Conservation (phyloP, 176 grass and related monocot genomes). For the Eleusine coracana region DNA sequence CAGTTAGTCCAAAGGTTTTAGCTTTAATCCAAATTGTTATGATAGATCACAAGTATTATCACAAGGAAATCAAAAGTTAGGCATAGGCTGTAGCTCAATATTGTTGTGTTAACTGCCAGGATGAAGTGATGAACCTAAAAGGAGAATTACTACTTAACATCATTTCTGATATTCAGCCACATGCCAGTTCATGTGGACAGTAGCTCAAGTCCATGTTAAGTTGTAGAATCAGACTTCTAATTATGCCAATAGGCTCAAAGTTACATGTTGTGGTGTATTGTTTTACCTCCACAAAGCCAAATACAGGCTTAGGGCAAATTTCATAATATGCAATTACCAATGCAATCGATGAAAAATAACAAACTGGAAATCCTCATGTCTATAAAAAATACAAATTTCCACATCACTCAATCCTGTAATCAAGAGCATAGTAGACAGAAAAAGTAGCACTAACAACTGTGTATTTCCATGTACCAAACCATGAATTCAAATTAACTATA, state of each 20-base stretch:
- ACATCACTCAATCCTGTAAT: neutral
- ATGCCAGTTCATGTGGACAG: too few relatives aligned
- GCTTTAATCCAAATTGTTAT: conserved; percentile 4
- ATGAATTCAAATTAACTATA: neutral
- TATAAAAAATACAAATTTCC: neutral
- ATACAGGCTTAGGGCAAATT: neutral
- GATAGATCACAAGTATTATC: neutral
- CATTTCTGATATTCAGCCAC: neutral
- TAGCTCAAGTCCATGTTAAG: neutral
- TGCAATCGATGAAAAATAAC: neutral
- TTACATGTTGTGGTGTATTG: neutral
- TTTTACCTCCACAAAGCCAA: neutral
- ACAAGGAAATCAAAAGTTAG: neutral
- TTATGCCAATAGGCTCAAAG: neutral
- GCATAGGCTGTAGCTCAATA: neutral
- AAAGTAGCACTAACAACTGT: neutral
- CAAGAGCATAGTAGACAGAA: neutral
- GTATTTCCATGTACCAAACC: neutral
- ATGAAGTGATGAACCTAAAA: neutral
- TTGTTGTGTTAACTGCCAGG: neutral
- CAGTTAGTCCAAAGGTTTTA: neutral
- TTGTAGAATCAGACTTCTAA: neutral
- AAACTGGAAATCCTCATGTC: neutral
- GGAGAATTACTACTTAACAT: neutral
- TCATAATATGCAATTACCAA: neutral